Evolutionary conservation across 176 grass and related monocot species (phyloP), one percentile per base, ranked within the genome.

Genomic region (Metroxylon sagu): DNA sequence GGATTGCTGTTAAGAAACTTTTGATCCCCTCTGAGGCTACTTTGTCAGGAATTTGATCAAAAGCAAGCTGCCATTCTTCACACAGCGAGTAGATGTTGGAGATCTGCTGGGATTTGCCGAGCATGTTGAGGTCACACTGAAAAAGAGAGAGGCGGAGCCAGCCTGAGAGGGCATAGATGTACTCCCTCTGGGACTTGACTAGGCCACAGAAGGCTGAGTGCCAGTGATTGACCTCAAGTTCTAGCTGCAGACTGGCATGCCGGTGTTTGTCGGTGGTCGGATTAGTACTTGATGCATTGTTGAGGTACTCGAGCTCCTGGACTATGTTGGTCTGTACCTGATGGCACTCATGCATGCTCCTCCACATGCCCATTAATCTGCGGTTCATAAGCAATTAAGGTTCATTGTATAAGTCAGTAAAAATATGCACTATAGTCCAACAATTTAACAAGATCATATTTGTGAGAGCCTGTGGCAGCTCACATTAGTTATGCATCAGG

Each of bases 261-360:
- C 87, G 55, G 59, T 88, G 93, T 50, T 77, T 70, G 64, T 98
- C 78, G 49, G 84, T 88, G 14, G 93, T 98, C 0, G 93, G 81
- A 69, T 81, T 88, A n/a, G 63, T 76, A 29, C 66, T 83, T 54
- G 71, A 57, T 70, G 78, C 76, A 60, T 67, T 81, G 66, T 87
- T 88, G 18, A 98, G 76, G 62, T 98, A 82, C 62, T 95, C 77
- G 0, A 95, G 90, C 67, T 95, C 83, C 71, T 98, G 87, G 64
- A 98, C 93, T 26, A 98, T 98, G 84, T 92, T 87, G 35, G 93
- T 92, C 73, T 98, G 93, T 31, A 98, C 87, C 61, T 98, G 93
- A 67, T 98, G 93, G 27, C 93, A 98, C 79, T 98, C 87, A 1
- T 98, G 92, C 93, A 98, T 98, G 77, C 87, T 83, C 63, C 93